Percentiles rank a stretch among this genome's conserved stretches.
These are phyloP conservation scores for Psilocybe cyanescens DNA, from an alignment of 768 basidiomycete species.

Conservation along the genomic window DNA sequence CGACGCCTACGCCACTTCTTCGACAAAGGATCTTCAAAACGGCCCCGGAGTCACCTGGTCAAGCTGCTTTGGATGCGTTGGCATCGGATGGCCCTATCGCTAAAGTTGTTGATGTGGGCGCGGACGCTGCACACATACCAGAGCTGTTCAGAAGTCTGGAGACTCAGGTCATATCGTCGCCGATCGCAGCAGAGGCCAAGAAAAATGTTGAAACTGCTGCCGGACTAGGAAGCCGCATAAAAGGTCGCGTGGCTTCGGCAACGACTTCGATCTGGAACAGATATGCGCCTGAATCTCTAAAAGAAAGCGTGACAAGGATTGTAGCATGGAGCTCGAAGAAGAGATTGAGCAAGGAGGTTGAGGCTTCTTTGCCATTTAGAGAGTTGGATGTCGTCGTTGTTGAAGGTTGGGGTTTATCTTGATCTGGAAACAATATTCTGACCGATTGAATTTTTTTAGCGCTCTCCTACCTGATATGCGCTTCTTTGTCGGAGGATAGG, in stretches of 20 bases:
- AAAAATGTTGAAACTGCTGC: conserved; percentile 20
- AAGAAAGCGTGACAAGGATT: conserved; percentile 25
- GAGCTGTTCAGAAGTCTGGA: conserved; percentile 33
- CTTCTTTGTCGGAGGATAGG: conserved; percentile 78
- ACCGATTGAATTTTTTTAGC: conserved; percentile 41
- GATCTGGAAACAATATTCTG: neutral
- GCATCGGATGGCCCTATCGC: conserved; percentile 63
- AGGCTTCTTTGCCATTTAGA: conserved; percentile 58
- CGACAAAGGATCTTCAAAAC: conserved; percentile 52
- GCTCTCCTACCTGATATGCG: conserved; percentile 66
- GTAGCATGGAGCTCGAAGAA: conserved; percentile 62
- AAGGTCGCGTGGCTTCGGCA: conserved; percentile 1
- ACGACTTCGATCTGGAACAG: conserved; percentile 12
- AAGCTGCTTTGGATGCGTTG: conserved; percentile 53
- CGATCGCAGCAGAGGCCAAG: conserved; percentile 23
- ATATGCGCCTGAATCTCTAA: conserved; percentile 35
- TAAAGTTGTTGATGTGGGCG: conserved; percentile 51
- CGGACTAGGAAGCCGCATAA: conserved; percentile 14
- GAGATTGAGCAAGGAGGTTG: conserved; percentile 53
- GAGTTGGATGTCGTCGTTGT: conserved; percentile 66
- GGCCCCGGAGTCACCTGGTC: conserved; percentile 49
- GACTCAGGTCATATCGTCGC: conserved; percentile 19
- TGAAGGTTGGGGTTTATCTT: conserved; percentile 48
- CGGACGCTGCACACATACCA: conserved; percentile 43
- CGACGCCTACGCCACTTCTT: conserved; percentile 41